Evolutionary conservation across 768 basidiomycete genomes (phyloP).

Genomic region (Pleurotus sapidus): DNA sequence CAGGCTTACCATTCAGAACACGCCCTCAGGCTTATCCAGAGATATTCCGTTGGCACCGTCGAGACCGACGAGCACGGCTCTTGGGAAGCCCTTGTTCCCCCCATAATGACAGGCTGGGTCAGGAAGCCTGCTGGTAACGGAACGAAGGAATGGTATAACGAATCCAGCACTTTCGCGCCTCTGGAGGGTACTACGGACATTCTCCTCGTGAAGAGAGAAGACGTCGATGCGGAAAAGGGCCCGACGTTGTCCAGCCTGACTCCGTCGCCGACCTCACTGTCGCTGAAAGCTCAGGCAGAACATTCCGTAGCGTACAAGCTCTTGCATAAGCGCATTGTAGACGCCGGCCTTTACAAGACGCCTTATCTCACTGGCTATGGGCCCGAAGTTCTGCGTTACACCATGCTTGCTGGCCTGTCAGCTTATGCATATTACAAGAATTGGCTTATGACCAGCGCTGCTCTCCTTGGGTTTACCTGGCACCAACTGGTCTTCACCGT

Average conservation of each 20-base stretch:
- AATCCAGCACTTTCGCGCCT: conserved; percentile 46
- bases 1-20: conserved; percentile 81
- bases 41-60: conserved; percentile 71
- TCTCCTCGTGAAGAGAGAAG: conserved; percentile 54
- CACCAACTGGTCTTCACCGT: conserved; percentile 92
- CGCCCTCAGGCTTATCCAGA: conserved; percentile 51
- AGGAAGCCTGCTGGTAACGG: conserved; percentile 37
- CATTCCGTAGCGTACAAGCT: conserved; percentile 79
- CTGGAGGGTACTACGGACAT: conserved; percentile 44
- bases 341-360: conserved; percentile 83
- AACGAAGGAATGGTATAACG: conserved; percentile 56
- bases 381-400: conserved; percentile 81
- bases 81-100: conserved; percentile 84
- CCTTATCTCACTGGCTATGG: conserved; percentile 87
- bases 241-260: conserved; percentile 47
- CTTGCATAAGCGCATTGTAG: conserved; percentile 70
- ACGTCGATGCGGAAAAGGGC: conserved; percentile 15
- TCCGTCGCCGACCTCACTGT: conserved; percentile 52
- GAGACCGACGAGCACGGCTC: conserved; percentile 44
- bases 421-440: conserved; percentile 56
- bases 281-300: conserved; percentile 53
- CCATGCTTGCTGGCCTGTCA: conserved; percentile 55
- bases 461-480: conserved; percentile 87
- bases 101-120: conserved; percentile 83
- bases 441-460: conserved; percentile 74